Base-by-base conservation (phyloP, 2,329 filamentous ascomycete genomes). In the Penicillium hordei region DNA sequence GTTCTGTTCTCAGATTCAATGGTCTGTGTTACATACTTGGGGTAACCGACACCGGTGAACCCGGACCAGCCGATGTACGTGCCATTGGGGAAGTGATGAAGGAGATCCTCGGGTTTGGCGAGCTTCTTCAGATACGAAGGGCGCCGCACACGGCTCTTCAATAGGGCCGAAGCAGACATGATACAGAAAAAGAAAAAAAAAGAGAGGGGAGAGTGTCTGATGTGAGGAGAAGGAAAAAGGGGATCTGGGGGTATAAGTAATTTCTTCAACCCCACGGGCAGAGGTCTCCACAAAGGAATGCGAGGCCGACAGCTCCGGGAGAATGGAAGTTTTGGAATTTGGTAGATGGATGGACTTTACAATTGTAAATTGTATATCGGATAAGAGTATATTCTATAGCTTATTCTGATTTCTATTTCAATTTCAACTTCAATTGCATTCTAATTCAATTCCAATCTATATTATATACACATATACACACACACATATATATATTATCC, bases 31-130 rank as follows among this genome's bases (percentile, higher is more conserved):
- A 63, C 85, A 68, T 79, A 90, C 89, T 94, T 94, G 62, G 90
- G 90, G 78, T 94, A 94, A 59, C 90, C 90, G 53, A 95, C 91
- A 68, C 91, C 91, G 13, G 91, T 96, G 77, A 96, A 96, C 36
- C 91, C 91, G 63, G 87, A 91, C 91, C 91, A 96, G 69, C 91
- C 92, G 68, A 96, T 85, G 75, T 94, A 94, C n/a, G 89, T 78
- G 71, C 87, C 88, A 80, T 94, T 85, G 63, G 91, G 91, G 69
- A 96, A 96, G 66, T 90, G 83, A 62, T 89, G 82, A 59, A 96
- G 82, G 63, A 95, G 76, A 73, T 95, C 91, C 75, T 94, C 86
- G 38, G 91, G 86, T 68, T 86, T 86, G 67, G 88, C 86, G 58
- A 96, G 81, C 82, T 93, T 95, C 69, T 86, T 87, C 56, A 95